A percentile compares a stretch with the other conserved stretches of the same genome.
phyloP scores from a whole-genome alignment of 2,329 filamentous ascomycete genomes.

The Exophiala sp. region DNA sequence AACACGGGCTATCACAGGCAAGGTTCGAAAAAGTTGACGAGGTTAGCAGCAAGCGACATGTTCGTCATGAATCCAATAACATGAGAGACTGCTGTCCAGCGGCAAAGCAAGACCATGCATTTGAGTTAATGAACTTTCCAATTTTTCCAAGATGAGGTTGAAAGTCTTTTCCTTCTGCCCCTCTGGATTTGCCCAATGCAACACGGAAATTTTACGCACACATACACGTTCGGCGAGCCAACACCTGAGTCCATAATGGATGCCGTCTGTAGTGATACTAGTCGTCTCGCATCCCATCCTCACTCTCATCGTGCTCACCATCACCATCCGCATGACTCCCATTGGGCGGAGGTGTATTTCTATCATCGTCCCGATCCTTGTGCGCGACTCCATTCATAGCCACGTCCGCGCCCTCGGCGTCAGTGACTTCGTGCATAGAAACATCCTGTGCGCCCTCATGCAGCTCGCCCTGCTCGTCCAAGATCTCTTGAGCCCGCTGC shows the following conservation, averaged over 20 bases:
- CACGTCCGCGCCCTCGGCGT: constrained; percentile 23
- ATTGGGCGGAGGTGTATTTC: constrained; percentile 7
- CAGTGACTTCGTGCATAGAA: constrained; percentile 17
- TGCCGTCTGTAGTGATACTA: constrained; percentile 2
- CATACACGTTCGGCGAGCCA: neutral
- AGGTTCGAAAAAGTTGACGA: no score
- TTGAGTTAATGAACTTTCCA: no score
- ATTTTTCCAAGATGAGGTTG: no score
- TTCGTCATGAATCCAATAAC: no score
- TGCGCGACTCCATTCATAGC: constrained; percentile 7
- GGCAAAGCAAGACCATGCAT: no score
- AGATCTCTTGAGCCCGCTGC: constrained; percentile 16
- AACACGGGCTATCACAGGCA: no score
- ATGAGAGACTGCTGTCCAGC: no score
- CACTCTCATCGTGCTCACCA: constrained; percentile 15
- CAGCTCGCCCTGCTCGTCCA: constrained; percentile 28
- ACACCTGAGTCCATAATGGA: neutral
- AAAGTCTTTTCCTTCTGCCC: no score
- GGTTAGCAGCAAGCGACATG: no score
- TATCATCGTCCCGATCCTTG: constrained; percentile 16
- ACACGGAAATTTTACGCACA: neutral
- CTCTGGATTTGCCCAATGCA: no score
- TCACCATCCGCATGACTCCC: neutral
- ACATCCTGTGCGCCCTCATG: constrained; percentile 24
- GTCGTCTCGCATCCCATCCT: constrained; percentile 25